Evolutionary conservation across 345 rosid species (phyloP).

Genomic region (Draba incana): DNA sequence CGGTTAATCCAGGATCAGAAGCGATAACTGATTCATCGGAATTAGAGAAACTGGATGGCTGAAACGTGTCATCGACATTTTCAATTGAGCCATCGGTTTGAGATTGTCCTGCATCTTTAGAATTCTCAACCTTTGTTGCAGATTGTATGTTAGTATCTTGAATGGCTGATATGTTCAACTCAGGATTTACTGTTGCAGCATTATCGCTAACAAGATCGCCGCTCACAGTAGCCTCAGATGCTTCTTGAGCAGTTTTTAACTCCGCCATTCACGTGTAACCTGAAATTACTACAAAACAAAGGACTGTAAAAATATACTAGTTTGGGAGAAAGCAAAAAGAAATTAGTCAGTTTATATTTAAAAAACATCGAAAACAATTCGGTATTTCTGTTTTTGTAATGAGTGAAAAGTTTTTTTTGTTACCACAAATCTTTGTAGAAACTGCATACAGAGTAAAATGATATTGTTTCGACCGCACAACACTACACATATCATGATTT

Average conservation of each 20-base stretch:
- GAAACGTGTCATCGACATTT: constrained; percentile 28
- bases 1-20: background rate
- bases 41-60: background rate
- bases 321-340: no score
- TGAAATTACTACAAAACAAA: constrained; percentile 36
- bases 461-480: background rate
- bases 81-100: constrained; percentile 19
- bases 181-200: constrained; percentile 25
- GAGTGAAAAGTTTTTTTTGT: no score
- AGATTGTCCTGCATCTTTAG: constrained; percentile 35
- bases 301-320: no score
- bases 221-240: constrained; percentile 26
- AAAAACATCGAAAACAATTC: no score
- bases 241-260: constrained; percentile 37
- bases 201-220: constrained; percentile 28
- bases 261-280: constrained; percentile 50
- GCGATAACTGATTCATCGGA: background rate
- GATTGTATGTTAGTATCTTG: constrained; percentile 28
- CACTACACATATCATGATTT: background rate
- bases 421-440: background rate
- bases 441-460: background rate
- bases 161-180: constrained; percentile 10
- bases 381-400: no score
- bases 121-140: constrained; percentile 9
- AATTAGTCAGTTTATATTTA: no score